These are phyloP conservation scores for Fusarium goolgardi DNA, from an alignment of 2,329 filamentous ascomycete species.

Conservation along the genomic window DNA sequence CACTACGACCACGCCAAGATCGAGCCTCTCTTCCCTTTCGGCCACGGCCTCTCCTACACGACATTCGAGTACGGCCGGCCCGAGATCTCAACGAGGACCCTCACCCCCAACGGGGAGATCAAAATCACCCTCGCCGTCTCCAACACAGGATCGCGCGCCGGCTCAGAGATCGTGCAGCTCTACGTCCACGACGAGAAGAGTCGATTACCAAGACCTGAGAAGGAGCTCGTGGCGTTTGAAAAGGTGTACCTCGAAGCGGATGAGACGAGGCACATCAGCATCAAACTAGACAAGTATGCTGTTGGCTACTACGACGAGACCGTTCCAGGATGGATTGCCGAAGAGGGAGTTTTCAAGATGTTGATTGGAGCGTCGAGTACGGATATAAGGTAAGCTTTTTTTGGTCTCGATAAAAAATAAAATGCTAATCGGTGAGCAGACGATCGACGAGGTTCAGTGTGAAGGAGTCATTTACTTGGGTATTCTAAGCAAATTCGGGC, in stretches of 20 bases:
- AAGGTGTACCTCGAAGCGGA: conserved; percentile 71
- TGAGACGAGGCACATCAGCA: conserved; percentile 62
- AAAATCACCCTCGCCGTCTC: conserved; percentile 62
- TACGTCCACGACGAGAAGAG: conserved; percentile 74
- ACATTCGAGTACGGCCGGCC: conserved; percentile 72
- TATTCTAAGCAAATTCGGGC: conserved; percentile 57
- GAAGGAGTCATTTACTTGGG: conserved; percentile 73
- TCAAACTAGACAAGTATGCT: conserved; percentile 62
- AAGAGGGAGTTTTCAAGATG: conserved; percentile 71
- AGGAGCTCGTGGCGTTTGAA: conserved; percentile 77
- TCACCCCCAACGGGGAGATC: conserved; percentile 55
- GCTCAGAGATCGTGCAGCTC: conserved; percentile 74
- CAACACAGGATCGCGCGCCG: conserved; percentile 67
- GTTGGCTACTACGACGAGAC: conserved; percentile 72
- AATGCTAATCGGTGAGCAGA: conserved; percentile 52
- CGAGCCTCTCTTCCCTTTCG: conserved; percentile 75
- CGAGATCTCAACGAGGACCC: conserved; percentile 58
- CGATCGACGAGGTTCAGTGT: conserved; percentile 66
- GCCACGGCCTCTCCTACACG: conserved; percentile 80
- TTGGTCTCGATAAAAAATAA: accelerated
- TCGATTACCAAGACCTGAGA: conserved; percentile 72
- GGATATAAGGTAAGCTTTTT: conserved; percentile 69
- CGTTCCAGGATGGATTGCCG: conserved; percentile 71
- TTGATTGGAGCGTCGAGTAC: conserved; percentile 70
- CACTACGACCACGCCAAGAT: conserved; percentile 74